These are phyloP conservation scores for Solanum aculeatissimum DNA, from an alignment of 305 asterid species.

Conservation along the genomic window DNA sequence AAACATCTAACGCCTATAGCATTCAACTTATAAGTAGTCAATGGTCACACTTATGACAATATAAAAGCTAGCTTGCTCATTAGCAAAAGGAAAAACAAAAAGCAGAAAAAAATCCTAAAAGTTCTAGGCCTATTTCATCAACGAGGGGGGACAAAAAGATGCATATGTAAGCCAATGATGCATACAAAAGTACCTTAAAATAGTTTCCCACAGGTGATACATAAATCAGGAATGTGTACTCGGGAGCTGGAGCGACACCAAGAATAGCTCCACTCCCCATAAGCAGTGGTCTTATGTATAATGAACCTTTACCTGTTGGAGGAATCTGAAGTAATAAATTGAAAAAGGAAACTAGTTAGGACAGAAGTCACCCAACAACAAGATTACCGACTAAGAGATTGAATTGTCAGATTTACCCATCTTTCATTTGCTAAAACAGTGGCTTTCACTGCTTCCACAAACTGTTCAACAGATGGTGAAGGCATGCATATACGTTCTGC, in stretches of 20 bases:
- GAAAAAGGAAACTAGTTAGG: not conserved
- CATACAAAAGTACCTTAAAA: constrained; percentile 52
- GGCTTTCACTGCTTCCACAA: constrained; percentile 74
- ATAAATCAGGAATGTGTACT: constrained; percentile 79
- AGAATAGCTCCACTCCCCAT: constrained; percentile 97
- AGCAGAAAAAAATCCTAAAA: not conserved
- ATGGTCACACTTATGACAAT: not conserved
- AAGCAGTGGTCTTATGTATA: constrained; percentile 87
- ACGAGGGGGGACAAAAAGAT: no score
- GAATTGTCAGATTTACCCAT: constrained; percentile 54
- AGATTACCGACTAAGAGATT: not conserved
- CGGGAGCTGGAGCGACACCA: constrained; percentile 98
- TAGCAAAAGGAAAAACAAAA: not conserved
- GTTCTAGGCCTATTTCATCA: not conserved
- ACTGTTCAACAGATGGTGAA: constrained; percentile 77
- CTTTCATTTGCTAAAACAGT: constrained; percentile 82
- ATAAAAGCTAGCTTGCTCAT: not conserved
- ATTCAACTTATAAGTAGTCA: not conserved
- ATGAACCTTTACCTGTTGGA: constrained; percentile 92
- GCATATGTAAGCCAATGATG: not conserved
- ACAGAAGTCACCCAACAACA: not conserved
- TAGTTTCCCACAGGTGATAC: constrained; percentile 94
- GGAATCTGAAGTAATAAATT: constrained; percentile 57
- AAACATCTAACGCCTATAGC: not conserved
- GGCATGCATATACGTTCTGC: constrained; percentile 99